These are phyloP conservation scores for Cryphonectria carpinicola DNA, from an alignment of 2,329 filamentous ascomycete genomes.

Conservation along the genomic window DNA sequence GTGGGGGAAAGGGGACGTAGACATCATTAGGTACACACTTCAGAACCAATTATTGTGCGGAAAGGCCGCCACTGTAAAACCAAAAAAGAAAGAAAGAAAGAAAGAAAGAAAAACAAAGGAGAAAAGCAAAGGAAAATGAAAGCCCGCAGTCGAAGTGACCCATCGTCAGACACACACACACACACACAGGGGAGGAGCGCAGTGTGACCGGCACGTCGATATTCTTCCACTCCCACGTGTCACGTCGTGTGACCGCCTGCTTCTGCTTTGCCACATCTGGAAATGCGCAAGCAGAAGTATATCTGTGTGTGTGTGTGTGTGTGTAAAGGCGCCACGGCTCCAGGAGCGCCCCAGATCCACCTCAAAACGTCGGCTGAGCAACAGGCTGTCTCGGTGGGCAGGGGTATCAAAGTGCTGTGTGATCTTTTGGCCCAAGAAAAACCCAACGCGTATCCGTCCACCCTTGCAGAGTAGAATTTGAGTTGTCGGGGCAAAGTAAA, in stretches of 20 bases:
- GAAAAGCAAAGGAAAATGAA: too few relatives aligned
- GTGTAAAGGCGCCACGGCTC: neutral
- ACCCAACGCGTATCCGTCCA: conserved; percentile 1
- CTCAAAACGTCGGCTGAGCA: neutral
- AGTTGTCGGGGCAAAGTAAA: neutral
- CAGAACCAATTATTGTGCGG: neutral
- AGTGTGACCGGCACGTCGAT: neutral
- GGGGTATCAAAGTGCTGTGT: neutral
- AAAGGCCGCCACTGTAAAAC: neutral
- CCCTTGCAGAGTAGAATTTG: neutral
- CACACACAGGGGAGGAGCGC: neutral
- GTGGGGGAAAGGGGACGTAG: neutral
- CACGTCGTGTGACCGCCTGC: neutral
- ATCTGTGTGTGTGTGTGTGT: neutral
- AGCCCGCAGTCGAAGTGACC: neutral
- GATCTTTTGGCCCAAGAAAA: neutral
- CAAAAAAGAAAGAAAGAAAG: neutral
- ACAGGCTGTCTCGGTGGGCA: neutral
- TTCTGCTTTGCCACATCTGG: neutral
- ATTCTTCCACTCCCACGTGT: neutral
- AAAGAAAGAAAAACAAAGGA: too few relatives aligned
- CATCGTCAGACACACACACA: neutral
- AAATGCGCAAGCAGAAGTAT: neutral
- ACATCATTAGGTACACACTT: neutral
- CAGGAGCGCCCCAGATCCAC: neutral